These are phyloP conservation scores for Akanthomyces lecanii DNA, from an alignment of 2,329 filamentous ascomycete genomes.

Conservation along the genomic window DNA sequence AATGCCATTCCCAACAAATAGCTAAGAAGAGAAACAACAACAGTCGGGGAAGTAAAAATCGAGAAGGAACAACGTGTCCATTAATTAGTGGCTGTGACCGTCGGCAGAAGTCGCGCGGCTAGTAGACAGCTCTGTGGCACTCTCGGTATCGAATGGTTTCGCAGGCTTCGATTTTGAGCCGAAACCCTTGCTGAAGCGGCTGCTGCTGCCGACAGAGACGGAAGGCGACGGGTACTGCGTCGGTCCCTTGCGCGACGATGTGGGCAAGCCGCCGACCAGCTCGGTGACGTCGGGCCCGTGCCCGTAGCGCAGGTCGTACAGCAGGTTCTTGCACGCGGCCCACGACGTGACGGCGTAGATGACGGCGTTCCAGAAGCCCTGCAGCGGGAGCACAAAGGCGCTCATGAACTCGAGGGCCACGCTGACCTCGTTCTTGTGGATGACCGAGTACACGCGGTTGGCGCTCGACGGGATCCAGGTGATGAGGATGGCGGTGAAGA, in stretches of 20 bases:
- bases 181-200: slow-evolving; percentile 20
- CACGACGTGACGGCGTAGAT: slow-evolving; percentile 72
- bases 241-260: neutral
- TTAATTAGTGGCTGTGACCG: slow-evolving; percentile 7
- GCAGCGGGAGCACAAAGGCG: slow-evolving; percentile 71
- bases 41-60: neutral
- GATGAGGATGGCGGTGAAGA: slow-evolving; percentile 66
- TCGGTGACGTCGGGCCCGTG: slow-evolving; percentile 32
- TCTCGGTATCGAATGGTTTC: slow-evolving; percentile 44
- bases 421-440: slow-evolving; percentile 48
- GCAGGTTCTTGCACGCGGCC: slow-evolving; percentile 53
- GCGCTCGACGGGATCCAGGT: slow-evolving; percentile 75
- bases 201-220: neutral
- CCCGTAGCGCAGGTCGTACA: slow-evolving; percentile 32
- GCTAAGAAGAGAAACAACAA: neutral
- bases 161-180: slow-evolving; percentile 10
- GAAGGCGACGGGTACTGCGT: neutral
- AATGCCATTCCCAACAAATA: neutral
- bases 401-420: slow-evolving; percentile 65
- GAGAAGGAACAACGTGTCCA: neutral
- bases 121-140: slow-evolving; percentile 46
- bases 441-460: slow-evolving; percentile 70
- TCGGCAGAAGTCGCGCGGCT: slow-evolving; percentile 36
- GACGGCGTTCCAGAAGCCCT: slow-evolving; percentile 79
- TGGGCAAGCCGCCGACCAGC: slow-evolving; percentile 26